These are phyloP conservation scores for Brassica napus DNA, from an alignment of 345 rosid species.

Conservation along the genomic window DNA sequence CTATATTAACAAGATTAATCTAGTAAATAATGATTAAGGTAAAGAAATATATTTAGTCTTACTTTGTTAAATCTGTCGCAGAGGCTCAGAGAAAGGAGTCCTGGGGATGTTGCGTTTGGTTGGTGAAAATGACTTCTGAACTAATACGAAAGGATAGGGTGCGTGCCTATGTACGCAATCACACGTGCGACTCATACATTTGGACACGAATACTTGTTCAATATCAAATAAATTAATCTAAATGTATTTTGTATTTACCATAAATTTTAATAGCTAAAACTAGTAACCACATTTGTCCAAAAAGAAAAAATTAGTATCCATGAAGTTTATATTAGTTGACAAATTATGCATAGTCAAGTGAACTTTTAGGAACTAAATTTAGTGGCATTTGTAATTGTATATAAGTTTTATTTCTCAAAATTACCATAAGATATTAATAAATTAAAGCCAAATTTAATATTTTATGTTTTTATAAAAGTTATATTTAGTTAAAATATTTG, in stretches of 20 bases:
- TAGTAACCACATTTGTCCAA: neutral
- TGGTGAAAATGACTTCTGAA: constrained; percentile 43
- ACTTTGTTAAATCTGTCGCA: constrained; percentile 21
- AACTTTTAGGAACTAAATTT: neutral
- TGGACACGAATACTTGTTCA: constrained; percentile 15
- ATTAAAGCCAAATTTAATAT: neutral
- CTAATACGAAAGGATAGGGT: constrained; percentile 39
- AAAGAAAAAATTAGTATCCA: neutral
- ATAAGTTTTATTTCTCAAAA: neutral
- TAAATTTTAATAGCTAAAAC: neutral
- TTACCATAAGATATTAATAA: neutral
- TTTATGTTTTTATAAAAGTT: neutral
- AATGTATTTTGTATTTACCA: neutral
- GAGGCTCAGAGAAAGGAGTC: constrained; percentile 22
- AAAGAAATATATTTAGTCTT: constrained; percentile 12
- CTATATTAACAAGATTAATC: constrained; percentile 2
- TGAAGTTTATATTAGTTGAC: neutral
- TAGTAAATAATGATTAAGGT: constrained; percentile 16
- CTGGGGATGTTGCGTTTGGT: constrained; percentile 36
- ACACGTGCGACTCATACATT: constrained; percentile 35
- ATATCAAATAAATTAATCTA: constrained; percentile 1
- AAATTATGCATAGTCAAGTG: neutral
- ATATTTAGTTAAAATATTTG: neutral
- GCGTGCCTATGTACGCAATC: constrained; percentile 35
- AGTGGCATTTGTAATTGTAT: neutral